Conservation (phyloP, 768 basidiomycete species). For the Stropharia rugosoannulata region DNA sequence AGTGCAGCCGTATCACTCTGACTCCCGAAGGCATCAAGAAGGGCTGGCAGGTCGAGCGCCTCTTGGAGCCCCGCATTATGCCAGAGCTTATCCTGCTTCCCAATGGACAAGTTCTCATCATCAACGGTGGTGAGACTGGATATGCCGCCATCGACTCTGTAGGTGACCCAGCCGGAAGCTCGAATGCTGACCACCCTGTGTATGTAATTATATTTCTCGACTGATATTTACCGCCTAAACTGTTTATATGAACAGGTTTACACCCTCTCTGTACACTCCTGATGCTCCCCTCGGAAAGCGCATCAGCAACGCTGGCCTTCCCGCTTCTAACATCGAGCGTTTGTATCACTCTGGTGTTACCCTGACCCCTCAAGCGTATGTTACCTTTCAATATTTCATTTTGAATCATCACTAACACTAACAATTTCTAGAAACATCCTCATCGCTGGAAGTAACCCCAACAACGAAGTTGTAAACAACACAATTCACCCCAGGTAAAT, state of each 20-base stretch:
- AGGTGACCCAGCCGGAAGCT: conserved; percentile 21
- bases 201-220: conserved; percentile 9
- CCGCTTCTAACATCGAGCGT: conserved; percentile 44
- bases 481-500: conserved; percentile 23
- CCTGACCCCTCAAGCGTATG: conserved; percentile 52
- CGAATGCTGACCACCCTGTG: conserved; percentile 31
- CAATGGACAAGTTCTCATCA: conserved; percentile 42
- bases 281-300: conserved; percentile 38
- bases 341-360: conserved; percentile 64
- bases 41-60: conserved; percentile 45
- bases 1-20: conserved; percentile 42
- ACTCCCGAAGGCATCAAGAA: conserved; percentile 39
- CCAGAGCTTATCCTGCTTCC: conserved; percentile 39
- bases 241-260: conserved; percentile 19
- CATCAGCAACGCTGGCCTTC: conserved; percentile 47
- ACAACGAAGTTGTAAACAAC: conserved; percentile 23
- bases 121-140: conserved; percentile 42
- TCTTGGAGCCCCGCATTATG: conserved; percentile 41
- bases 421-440: conserved; percentile 21
- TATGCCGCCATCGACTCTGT: conserved; percentile 39
- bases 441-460: conserved; percentile 46
- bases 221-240: neutral
- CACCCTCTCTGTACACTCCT: conserved; percentile 50
- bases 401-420: neutral
- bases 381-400: conserved; percentile 16